A percentile compares a stretch with the other conserved stretches of the same genome.
Conservation (phyloP, 1,284 basidiomycete species). For the Leccinum fallax region DNA sequence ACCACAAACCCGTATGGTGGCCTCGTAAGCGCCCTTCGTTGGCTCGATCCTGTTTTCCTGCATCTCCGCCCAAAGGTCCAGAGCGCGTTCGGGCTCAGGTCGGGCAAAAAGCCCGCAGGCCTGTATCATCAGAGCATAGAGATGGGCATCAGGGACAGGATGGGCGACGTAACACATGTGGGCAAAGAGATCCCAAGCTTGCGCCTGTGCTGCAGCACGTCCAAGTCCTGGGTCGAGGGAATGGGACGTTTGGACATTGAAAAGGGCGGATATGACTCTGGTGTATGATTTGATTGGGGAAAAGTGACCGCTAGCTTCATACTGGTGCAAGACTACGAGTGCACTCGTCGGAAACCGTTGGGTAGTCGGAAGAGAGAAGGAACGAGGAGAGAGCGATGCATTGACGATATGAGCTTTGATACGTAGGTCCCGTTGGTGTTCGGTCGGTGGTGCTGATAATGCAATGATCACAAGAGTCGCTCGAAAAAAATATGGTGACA, state of each 20-base stretch:
- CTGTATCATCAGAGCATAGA: conserved; percentile 89
- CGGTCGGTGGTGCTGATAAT: conserved; percentile 46
- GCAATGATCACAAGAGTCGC: not conserved
- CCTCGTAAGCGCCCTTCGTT: conserved; percentile 75
- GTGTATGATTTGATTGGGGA: conserved; percentile 70
- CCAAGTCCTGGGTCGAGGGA: conserved; percentile 32
- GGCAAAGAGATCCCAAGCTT: conserved; percentile 92
- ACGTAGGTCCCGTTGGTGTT: conserved; percentile 66
- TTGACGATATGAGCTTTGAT: conserved; percentile 58
- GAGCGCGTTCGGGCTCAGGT: conserved; percentile 86
- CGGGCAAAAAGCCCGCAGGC: conserved; percentile 68
- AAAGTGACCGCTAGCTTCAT: conserved; percentile 58
- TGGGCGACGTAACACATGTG: conserved; percentile 97
- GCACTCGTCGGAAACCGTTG: conserved; percentile 55
- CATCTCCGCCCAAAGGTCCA: conserved; percentile 96
- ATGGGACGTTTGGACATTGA: conserved; percentile 48
- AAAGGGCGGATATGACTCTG: conserved; percentile 60
- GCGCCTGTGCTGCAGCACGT: conserved; percentile 50
- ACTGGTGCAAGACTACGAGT: conserved; percentile 62
- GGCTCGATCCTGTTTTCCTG: conserved; percentile 59
- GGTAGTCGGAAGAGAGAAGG: conserved; percentile 29
- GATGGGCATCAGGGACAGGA: conserved; percentile 70
- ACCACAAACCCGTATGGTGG: conserved; percentile 79
- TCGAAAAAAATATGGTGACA: conserved; percentile 10
- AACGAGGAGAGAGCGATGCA: conserved; percentile 14